phyloP scores from a whole-genome alignment of 164 flowering plant species.

The Cinnamomum chago region DNA sequence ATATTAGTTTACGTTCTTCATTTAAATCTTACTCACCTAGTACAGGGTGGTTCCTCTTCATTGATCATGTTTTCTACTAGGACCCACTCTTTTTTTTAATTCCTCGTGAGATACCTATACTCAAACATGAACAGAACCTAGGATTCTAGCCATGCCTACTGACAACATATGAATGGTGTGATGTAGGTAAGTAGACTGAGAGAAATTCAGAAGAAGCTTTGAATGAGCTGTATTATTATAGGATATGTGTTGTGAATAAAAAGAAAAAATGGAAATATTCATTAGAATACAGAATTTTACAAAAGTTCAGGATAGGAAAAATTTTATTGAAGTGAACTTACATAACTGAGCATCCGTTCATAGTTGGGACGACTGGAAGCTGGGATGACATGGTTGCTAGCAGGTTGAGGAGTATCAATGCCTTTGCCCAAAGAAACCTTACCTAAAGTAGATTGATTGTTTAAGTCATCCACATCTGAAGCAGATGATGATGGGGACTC shows the following conservation, averaged over 20 bases:
- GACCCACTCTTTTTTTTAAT: too few relatives aligned
- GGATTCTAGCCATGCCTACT: too few relatives aligned
- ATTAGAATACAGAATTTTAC: not conserved
- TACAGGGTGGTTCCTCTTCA: too few relatives aligned
- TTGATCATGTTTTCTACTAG: too few relatives aligned
- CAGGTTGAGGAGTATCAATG: constrained; percentile 32
- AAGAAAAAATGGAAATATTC: not conserved
- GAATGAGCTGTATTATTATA: too few relatives aligned
- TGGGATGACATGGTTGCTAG: constrained; percentile 49
- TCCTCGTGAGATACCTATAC: too few relatives aligned
- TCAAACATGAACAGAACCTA: too few relatives aligned
- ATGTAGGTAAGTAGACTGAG: not conserved
- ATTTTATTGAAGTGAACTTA: constrained; percentile 36
- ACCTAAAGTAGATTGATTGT: constrained; percentile 36
- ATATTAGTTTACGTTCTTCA: too few relatives aligned
- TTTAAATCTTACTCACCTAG: too few relatives aligned
- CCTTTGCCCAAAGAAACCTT: constrained; percentile 39
- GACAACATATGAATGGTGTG: too few relatives aligned
- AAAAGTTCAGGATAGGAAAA: not conserved
- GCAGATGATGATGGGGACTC: constrained; percentile 95
- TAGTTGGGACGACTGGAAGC: constrained; percentile 51
- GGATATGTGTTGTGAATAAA: too few relatives aligned
- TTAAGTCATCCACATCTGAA: constrained; percentile 81
- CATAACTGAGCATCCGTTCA: constrained; percentile 61
- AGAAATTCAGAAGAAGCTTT: not conserved